These are phyloP conservation scores for Botrytis deweyae DNA, from an alignment of 2,329 filamentous ascomycete genomes.

Conservation along the genomic window DNA sequence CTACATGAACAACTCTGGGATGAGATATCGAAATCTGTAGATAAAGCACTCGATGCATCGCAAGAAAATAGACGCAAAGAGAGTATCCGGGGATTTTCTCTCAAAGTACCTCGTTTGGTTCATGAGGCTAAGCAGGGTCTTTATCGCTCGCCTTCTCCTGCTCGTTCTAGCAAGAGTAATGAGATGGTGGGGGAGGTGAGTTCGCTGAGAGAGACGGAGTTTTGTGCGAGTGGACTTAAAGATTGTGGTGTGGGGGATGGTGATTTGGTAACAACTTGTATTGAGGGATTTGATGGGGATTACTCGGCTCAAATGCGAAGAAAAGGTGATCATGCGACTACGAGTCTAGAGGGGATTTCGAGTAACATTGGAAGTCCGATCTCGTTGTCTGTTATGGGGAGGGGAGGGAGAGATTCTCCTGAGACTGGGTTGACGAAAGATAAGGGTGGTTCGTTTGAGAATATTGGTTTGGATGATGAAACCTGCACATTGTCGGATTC, in stretches of 20 bases:
- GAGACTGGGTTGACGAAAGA: too few species aligned
- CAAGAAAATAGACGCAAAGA: neutral
- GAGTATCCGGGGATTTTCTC: neutral
- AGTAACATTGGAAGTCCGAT: neutral
- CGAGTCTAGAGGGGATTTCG: neutral
- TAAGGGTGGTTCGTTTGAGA: too few species aligned
- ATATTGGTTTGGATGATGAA: neutral
- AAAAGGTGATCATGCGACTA: neutral
- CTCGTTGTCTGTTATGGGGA: neutral
- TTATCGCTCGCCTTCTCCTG: neutral
- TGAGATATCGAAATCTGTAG: neutral
- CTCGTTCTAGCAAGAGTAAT: neutral
- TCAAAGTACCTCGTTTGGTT: neutral
- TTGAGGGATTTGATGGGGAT: too few species aligned
- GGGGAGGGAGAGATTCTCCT: neutral
- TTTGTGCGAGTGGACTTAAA: neutral
- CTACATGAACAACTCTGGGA: neutral
- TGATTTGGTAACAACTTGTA: too few species aligned
- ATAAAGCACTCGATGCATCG: neutral
- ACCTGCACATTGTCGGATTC: neutral
- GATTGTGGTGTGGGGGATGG: neutral
- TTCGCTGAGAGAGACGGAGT: neutral
- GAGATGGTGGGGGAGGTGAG: neutral
- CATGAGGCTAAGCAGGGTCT: neutral
- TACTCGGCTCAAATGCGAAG: neutral